phyloP scores from a whole-genome alignment of 164 flowering plant genomes.

The Taxillus chinensis region DNA sequence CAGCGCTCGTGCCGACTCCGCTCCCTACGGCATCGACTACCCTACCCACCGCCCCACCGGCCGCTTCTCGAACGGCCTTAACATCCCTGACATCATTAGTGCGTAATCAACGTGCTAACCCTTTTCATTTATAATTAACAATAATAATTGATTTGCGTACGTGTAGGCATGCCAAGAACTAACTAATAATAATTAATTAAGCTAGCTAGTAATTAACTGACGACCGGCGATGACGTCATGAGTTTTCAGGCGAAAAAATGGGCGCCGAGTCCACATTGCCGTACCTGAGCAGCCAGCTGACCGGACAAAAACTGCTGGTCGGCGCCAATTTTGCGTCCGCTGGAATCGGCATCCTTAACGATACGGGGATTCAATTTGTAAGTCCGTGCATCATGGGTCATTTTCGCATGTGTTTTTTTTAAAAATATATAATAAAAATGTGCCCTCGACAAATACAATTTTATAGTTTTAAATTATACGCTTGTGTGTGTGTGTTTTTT shows the following conservation, averaged over 20 bases:
- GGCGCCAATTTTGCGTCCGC: constrained; percentile 96
- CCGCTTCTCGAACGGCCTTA: constrained; percentile 78
- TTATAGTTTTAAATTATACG: no score
- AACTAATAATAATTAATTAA: no score
- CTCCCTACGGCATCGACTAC: constrained; percentile 74
- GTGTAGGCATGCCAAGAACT: no score
- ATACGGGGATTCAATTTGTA: constrained; percentile 86
- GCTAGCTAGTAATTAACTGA: neutral
- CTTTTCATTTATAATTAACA: no score
- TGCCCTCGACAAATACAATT: no score
- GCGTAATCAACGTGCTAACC: neutral
- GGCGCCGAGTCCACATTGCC: constrained; percentile 54
- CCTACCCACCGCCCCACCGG: constrained; percentile 66
- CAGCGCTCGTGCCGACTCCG: constrained; percentile 64
- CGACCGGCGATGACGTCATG: neutral
- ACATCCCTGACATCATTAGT: constrained; percentile 79
- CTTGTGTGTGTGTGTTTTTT: no score
- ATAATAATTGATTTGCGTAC: no score
- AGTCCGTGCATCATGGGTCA: constrained; percentile 10
- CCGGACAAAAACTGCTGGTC: constrained; percentile 44
- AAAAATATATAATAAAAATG: no score
- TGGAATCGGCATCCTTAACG: constrained; percentile 77
- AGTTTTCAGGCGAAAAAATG: constrained; percentile 35
- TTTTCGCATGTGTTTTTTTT: no score
- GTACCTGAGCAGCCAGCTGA: constrained; percentile 47